These are phyloP conservation scores for Monosporascus sp. DNA, from an alignment of 2,329 filamentous ascomycete genomes.

Conservation along the genomic window DNA sequence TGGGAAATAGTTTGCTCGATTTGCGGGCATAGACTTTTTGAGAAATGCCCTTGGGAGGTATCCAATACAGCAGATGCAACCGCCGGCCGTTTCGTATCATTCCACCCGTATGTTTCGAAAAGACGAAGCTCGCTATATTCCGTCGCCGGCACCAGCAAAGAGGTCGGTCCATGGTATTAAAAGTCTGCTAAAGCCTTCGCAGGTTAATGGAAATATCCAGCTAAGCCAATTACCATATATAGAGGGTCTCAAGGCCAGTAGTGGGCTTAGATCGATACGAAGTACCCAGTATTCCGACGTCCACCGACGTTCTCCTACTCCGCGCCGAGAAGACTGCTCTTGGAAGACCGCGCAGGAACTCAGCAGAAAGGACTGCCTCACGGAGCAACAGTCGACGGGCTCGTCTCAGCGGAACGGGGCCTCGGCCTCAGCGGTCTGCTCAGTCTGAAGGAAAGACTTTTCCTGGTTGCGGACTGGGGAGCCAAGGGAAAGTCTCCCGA, in stretches of 20 bases:
- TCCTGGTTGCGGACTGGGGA: constrained; percentile 16
- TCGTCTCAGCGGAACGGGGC: background rate
- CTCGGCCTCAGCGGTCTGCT: background rate
- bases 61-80: constrained; percentile 14
- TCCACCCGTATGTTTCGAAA: constrained; percentile 8
- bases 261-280: background rate
- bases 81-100: constrained; percentile 17
- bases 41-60: constrained; percentile 37
- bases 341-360: background rate
- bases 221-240: background rate
- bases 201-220: background rate
- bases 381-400: background rate
- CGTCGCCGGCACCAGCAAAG: constrained; percentile 3
- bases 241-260: background rate
- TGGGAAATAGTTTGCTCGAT: constrained; percentile 35
- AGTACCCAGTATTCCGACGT: background rate
- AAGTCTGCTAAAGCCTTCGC: background rate
- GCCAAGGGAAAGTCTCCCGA: constrained; percentile 1
- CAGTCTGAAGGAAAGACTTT: constrained; percentile 12
- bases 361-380: background rate
- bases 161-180: background rate
- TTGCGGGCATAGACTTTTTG: constrained; percentile 47
- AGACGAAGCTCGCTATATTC: constrained; percentile 8
- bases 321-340: background rate
- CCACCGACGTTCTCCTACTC: background rate